These are phyloP conservation scores for Neolentinus lepideus DNA, from an alignment of 1,284 basidiomycete genomes.

Conservation along the genomic window DNA sequence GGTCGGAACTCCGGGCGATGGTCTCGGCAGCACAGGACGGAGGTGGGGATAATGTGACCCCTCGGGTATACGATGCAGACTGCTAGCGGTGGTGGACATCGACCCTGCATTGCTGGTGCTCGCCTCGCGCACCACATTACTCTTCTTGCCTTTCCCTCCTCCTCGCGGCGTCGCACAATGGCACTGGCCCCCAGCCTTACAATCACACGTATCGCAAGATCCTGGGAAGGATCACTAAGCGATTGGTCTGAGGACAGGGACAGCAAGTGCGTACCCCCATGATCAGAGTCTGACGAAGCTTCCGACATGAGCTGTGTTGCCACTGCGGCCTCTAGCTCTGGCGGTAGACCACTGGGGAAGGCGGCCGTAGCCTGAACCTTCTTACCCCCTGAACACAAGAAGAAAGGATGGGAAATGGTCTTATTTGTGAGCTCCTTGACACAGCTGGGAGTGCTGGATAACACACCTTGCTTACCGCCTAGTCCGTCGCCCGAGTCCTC, in stretches of 20 bases:
- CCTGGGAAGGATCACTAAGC: constrained; percentile 5
- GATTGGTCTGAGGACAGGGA: background rate
- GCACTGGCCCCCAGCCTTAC: constrained; percentile 32
- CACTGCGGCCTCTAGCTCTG: constrained; percentile 56
- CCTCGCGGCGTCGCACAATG: constrained; percentile 45
- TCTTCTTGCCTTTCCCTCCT: constrained; percentile 8
- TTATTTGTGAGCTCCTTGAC: constrained; percentile 7
- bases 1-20: constrained; percentile 16
- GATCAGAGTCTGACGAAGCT: constrained; percentile 40
- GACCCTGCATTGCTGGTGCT: background rate
- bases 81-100: background rate
- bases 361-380: constrained; percentile 59
- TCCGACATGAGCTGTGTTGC: constrained; percentile 35
- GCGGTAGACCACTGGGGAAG: constrained; percentile 64
- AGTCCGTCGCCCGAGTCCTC: constrained; percentile 15
- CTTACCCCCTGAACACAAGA: constrained; percentile 32
- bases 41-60: constrained; percentile 14
- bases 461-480: constrained; percentile 8
- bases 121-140: background rate
- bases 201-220: constrained; percentile 38
- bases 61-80: background rate
- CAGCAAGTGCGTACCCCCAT: constrained; percentile 30
- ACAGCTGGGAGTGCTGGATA: constrained; percentile 10
- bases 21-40: constrained; percentile 48
- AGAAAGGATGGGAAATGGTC: constrained; percentile 13